Evolutionary conservation across 2,329 filamentous ascomycete genomes (phyloP).

Genomic region (Paecilomyces fulvus): DNA sequence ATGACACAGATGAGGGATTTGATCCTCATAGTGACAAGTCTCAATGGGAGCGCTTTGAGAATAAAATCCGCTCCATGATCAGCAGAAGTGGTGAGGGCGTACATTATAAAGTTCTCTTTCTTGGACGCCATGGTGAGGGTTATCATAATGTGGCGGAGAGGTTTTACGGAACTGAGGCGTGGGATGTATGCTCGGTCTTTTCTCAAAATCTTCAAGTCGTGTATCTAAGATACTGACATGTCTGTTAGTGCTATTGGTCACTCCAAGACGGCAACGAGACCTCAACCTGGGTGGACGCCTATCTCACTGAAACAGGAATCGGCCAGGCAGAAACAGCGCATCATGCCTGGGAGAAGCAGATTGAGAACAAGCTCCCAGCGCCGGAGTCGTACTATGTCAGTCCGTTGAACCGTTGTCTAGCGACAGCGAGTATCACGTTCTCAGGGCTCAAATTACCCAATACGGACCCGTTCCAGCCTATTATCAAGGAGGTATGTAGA

Average conservation of each 20-base stretch:
- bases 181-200: slow-evolving; percentile 42
- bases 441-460: slow-evolving; percentile 37
- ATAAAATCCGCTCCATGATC: slow-evolving; percentile 42
- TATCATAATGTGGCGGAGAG: slow-evolving; percentile 53
- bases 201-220: background rate
- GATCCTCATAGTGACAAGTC: slow-evolving; percentile 29
- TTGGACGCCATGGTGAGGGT: slow-evolving; percentile 55
- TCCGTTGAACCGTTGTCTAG: slow-evolving; percentile 50
- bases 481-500: slow-evolving; percentile 45
- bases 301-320: slow-evolving; percentile 45
- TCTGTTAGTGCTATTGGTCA: slow-evolving; percentile 23
- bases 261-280: slow-evolving; percentile 49
- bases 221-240: background rate
- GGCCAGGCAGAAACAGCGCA: slow-evolving; percentile 40
- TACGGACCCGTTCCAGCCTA: slow-evolving; percentile 42
- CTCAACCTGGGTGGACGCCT: slow-evolving; percentile 50
- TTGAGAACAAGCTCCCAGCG: slow-evolving; percentile 41
- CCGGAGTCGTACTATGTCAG: slow-evolving; percentile 51
- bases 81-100: slow-evolving; percentile 24
- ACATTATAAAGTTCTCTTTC: slow-evolving; percentile 48
- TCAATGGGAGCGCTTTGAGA: slow-evolving; percentile 48
- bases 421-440: slow-evolving; percentile 50
- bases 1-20: slow-evolving; percentile 30
- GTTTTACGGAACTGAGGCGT: slow-evolving; percentile 49
- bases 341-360: slow-evolving; percentile 42